Evolutionary conservation across 805 yeast species (phyloP), one percentile per base, ranked within the genome.

Genomic region (Nakazawaea ambrosiae): DNA sequence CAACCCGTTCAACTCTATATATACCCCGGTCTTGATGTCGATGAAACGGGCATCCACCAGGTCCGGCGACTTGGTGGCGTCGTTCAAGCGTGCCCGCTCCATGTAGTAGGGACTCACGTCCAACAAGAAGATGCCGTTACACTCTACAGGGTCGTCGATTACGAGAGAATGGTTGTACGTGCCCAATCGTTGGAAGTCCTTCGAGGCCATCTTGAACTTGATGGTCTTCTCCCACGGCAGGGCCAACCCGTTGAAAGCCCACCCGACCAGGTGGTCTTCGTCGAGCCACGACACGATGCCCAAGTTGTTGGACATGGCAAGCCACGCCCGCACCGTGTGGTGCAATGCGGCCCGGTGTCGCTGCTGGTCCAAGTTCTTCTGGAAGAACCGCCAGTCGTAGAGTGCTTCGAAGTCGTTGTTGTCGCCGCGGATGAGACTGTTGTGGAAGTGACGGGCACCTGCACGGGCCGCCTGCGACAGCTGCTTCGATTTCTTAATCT

Each of bases 301-400:
- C 36, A 68, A 48, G 39, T 64, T 66, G 2, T 61, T 54, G 20
- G 67, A 52, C 34, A 73, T 60, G 35, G 62, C 62, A 15, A 68
- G 44, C 70, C 75, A 73, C 15, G 66, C 66, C 30, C 67, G 54
- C 10, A 66, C 60, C 31, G 70, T 45, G 39, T 63, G 63, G 40
- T 70, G 74, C 43, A 77, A 60, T 3, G 73, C 63, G 11, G 65
- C 69, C 43, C 61, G 55, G 42, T 65, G 65, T 27, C 58, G 60
- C 28, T 57, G 47, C 27, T 55, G 56, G 25, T 47, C 46, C 10
- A 66, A 53, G 24, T 63, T 55, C 32, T 59, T 53, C 44, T 65
- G 66, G 65, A 78, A 80, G 47, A 77, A 79, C 41, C 85, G 64
- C 82, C 84, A 78, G 54, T 80, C 87, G 48, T 78, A 78, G 35